Base-by-base conservation (phyloP, 768 basidiomycete genomes). In the Tulasnella sp. region DNA sequence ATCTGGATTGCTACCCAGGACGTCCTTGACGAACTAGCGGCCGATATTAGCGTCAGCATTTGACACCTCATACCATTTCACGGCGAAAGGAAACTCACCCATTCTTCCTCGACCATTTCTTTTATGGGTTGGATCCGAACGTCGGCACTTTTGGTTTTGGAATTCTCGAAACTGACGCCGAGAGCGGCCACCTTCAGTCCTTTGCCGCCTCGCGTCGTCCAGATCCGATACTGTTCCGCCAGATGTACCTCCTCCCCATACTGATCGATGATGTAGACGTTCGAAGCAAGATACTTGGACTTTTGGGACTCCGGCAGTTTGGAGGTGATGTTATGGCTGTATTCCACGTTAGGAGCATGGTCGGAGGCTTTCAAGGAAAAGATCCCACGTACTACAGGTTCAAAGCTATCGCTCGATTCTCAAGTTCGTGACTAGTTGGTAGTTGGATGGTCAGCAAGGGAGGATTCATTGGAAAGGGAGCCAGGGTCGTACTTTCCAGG, bases 401-500 rank as follows among this genome's bases (percentile, higher is more conserved):
- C 58, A 34, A 31, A 38, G 76, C 76, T 5, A 77, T n/a, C 2
- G 2, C n/a, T 52, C 39, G 34, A 3, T 34, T 39, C 52, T 77
- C 76, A 4, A 77, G 58, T 42, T 77, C 76, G 38, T 77, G 76
- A 24, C 76, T 77, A 38, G 10, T 68, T 14, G 31, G 3, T 31
- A 27, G 62, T 68, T 68, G 27, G 10, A 68, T 24, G 12, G 52
- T 52, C 8, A 36, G 31, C 12, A 31, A 68, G 62, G 19, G 34
- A 68, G 6, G 62, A 1, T 14, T 10, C 7, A 31, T 31, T 27
- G 31, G 62, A 34, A 14, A 36, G 62, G 0, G 14, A 34, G 76
- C 19, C 34, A 42, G 10, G n/a, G 38, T 18, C 76, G 27, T 58
- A 77, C 76, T 77, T 77, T 62, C 76, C 76, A 19, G 62, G 52